These are phyloP conservation scores for Jimgerdemannia flammicorona DNA, from an alignment of 192 early-diverging fungal species.

Conservation along the genomic window DNA sequence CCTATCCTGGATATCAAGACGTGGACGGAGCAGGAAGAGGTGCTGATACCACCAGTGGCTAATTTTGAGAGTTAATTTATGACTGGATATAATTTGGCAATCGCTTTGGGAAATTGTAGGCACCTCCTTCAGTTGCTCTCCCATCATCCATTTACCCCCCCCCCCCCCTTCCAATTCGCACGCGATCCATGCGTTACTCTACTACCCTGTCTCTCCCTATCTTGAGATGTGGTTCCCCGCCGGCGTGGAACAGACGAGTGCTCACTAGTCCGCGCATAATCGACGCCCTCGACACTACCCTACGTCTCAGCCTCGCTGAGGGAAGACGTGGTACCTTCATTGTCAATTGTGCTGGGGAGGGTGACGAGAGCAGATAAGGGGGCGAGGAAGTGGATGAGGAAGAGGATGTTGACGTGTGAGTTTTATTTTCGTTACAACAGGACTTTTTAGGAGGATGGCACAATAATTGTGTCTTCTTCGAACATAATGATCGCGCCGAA, in stretches of 20 bases:
- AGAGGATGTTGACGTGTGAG: conserved; percentile 62
- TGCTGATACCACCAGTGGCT: background rate
- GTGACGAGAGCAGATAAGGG: conserved; percentile 47
- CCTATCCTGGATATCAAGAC: conserved; percentile 28
- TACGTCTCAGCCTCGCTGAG: conserved; percentile 26
- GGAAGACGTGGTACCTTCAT: conserved; percentile 67
- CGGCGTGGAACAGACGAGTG: conserved; percentile 23
- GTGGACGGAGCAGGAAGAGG: background rate
- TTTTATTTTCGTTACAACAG: conserved; percentile 1
- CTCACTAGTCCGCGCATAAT: conserved; percentile 7
- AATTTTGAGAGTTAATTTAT: conserved; percentile 6
- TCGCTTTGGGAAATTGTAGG: background rate
- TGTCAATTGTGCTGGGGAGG: conserved; percentile 60
- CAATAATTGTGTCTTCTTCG: background rate
- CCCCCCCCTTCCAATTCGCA: conserved; percentile 71
- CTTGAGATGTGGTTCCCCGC: conserved; percentile 5
- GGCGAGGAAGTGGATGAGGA: conserved; percentile 35
- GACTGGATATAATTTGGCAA: background rate
- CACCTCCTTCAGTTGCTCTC: too few relatives aligned
- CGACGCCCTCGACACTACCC: conserved; percentile 16
- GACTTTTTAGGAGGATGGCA: background rate
- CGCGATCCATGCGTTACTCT: conserved; percentile 72
- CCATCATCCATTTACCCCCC: conserved; percentile 20
- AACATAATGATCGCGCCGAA: conserved; percentile 61
- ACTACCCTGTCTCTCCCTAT: conserved; percentile 34